phyloP scores from a whole-genome alignment of 2,329 filamentous ascomycete species.

The Pseudofabraea citricarpa region DNA sequence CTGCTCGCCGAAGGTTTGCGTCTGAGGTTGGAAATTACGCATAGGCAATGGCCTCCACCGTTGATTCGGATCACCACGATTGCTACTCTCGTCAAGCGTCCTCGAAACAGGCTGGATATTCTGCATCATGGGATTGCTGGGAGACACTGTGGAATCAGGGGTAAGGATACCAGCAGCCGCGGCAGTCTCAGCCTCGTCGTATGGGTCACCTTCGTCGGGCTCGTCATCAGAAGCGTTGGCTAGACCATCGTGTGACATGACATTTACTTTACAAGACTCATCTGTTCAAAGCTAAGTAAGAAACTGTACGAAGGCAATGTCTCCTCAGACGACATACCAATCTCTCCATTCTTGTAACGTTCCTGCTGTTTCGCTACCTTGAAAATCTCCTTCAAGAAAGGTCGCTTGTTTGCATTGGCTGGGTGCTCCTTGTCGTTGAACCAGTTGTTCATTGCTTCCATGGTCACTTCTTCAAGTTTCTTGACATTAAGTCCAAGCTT shows the following conservation, averaged over 20 bases:
- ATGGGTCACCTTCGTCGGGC: conserved; percentile 5
- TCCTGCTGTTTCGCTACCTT: conserved; percentile 54
- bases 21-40: background rate
- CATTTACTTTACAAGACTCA: conserved; percentile 2
- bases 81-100: background rate
- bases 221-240: conserved; percentile 8
- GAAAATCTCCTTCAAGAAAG: conserved; percentile 56
- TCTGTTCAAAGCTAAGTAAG: conserved; percentile 1
- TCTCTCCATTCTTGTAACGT: conserved; percentile 48
- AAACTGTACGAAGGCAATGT: background rate
- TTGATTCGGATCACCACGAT: background rate
- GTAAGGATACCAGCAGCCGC: background rate
- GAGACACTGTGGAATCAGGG: background rate
- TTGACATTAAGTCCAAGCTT: conserved; percentile 42
- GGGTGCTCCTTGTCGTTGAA: conserved; percentile 51
- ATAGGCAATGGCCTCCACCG: background rate
- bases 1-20: background rate
- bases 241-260: background rate
- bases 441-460: conserved; percentile 52
- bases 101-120: background rate
- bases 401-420: conserved; percentile 49
- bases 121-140: background rate
- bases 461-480: conserved; percentile 54
- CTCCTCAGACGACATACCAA: conserved; percentile 39
- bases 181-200: background rate